Evolutionary conservation across 352 stramenopile species (phyloP), one percentile per base, ranked within the genome.

Genomic region (Phytophthora brassicae): DNA sequence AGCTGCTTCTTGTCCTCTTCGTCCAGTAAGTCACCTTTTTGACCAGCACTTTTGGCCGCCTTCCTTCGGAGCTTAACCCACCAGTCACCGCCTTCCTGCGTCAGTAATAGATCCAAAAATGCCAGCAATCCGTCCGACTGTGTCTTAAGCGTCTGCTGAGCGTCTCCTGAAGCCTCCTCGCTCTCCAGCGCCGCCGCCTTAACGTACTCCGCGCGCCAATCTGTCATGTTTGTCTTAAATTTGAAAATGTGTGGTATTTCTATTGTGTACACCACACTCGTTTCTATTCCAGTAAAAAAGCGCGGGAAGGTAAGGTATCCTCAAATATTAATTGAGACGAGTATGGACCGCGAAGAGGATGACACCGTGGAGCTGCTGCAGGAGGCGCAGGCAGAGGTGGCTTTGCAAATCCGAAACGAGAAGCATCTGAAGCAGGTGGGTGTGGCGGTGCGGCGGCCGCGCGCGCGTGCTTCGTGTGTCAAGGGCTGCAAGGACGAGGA

Each of bases 341-440:
- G n/a, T n/a, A 46, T 35, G 46, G 46, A 38, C 22, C 22, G 9
- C 44, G 3, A 35, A 23, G 60, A 65, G 22, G 75, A 88, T 22
- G 72, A 83, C 44, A 66, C 26, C 28, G 19, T 45, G 3, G 60
- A 74, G 48, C 52, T 38, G 39, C 46, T 72, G 20, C 45, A 66
- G 11, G 53, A 72, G 24, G 64, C 68, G 41, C 68, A 79, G 68
- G 66, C 80, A 0, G 76, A 92, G 64, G 79, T 95, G 65, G 84
- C 87, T 44, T 58, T 95, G 46, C 78, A 92, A 65, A 88, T 95
- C 62, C 78, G 78, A 33, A 90, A 86, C 65, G 77, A 76, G 41
- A 94, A 94, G 70, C 70, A 89, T 38, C 68, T 92, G 26, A 95
- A 94, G 70, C 82, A 92, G 35, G 74, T 95, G 16, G 87, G 78